Evolutionary conservation across 2,329 filamentous ascomycete species (phyloP).

Genomic region (Xylariaceae sp.): DNA sequence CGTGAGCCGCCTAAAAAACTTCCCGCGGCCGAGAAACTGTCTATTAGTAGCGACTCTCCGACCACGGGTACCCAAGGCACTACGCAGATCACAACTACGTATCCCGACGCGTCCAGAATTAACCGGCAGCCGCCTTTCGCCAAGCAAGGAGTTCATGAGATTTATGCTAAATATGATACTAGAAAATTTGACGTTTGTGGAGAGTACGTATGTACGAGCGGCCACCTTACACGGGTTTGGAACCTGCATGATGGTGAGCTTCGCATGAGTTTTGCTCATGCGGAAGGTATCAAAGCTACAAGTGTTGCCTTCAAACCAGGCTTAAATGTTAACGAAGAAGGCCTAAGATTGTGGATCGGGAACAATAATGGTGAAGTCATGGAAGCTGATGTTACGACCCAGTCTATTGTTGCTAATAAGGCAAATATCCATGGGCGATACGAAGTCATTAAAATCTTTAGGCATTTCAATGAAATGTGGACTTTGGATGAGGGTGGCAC

Average conservation of each 20-base stretch:
- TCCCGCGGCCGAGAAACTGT: constrained; percentile 27
- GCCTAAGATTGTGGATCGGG: constrained; percentile 84
- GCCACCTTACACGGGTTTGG: constrained; percentile 88
- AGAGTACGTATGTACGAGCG: constrained; percentile 84
- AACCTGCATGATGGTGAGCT: constrained; percentile 82
- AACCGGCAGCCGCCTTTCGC: constrained; percentile 84
- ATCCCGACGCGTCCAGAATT: constrained; percentile 82
- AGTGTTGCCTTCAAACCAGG: constrained; percentile 87
- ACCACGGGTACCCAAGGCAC: constrained; percentile 45
- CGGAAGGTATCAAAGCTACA: constrained; percentile 83
- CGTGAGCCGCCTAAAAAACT: constrained; percentile 41
- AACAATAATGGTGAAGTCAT: constrained; percentile 87
- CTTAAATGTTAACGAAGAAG: constrained; percentile 78
- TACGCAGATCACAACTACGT: constrained; percentile 64
- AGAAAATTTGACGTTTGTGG: constrained; percentile 88
- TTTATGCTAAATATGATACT: constrained; percentile 85
- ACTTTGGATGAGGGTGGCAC: constrained; percentile 89
- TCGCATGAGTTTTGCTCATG: constrained; percentile 80
- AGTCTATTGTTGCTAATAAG: constrained; percentile 73
- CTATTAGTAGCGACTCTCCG: constrained; percentile 26
- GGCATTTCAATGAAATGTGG: constrained; percentile 91
- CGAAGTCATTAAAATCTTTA: constrained; percentile 84
- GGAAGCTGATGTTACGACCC: constrained; percentile 82
- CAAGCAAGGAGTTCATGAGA: constrained; percentile 74
- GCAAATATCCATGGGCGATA: constrained; percentile 76